Evolutionary conservation across 1,284 basidiomycete genomes (phyloP), one percentile per base, ranked within the genome.

Genomic region (Vanrija sp.): DNA sequence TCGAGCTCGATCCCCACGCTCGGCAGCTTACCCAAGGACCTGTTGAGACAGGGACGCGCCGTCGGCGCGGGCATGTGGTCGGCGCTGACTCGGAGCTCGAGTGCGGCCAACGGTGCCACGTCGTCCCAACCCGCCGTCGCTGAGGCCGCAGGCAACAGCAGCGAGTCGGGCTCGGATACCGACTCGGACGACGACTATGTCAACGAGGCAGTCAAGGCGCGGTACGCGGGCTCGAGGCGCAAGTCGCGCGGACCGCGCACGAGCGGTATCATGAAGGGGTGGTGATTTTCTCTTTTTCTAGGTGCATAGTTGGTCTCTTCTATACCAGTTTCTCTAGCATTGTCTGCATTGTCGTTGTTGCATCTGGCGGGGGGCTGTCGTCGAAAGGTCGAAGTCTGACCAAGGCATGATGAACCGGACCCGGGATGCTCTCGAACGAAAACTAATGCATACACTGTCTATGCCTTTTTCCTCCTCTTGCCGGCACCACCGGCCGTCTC

Each of bases 401-500:
- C n/a, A n/a, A n/a, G n/a, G n/a, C n/a, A n/a, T n/a, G n/a, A n/a
- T n/a, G n/a, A n/a, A n/a, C n/a, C n/a, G n/a, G n/a, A n/a, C n/a
- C n/a, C n/a, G n/a, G n/a, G n/a, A n/a, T n/a, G n/a, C n/a, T n/a
- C n/a, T n/a, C 25, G 12, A 27, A 27, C 7, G 12, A 27, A 31
- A 9, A 31, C 31, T 31, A 31, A 39, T 39, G 38, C 38, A 39
- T 18, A 39, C 19, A 39, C 31, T 12, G 5, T 31, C 31, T 31
- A 31, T 31, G 31, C 31, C 31, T 31, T 39, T n/a, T 45, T 51
- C 44, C 54, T 36, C 49, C 47, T 54, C 36, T 51, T 46, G 24
- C 52, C 52, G 14, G 46, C 54, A 12, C 43, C 66, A 12, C 63
- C 61, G 3, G 61, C 53, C 16, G 62, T 61, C 55, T 62, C 64